Base-by-base conservation (phyloP, 768 basidiomycete genomes). In the Lentinula sp. region DNA sequence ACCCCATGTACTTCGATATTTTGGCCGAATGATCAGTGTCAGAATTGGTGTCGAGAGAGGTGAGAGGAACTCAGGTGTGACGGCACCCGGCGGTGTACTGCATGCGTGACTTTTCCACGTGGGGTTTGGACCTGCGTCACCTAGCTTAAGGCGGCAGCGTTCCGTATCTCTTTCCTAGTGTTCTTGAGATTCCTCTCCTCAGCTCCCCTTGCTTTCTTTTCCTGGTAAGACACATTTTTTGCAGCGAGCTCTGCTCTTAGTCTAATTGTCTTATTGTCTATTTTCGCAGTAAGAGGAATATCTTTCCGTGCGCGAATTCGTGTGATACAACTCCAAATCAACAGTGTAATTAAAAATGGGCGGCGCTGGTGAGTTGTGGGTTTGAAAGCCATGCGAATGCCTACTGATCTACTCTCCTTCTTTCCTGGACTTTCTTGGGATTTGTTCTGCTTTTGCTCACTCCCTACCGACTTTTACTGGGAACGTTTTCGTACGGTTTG, bases 351-450 rank as follows among this genome's bases (percentile, higher is more conserved):
- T 48, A 45, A 68, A 63, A 51, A 79, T 79, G 78, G 75, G 77
- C 57, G 78, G 77, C 52, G 72, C 78, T 68, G 78, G 78, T 78
- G 53, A 64, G 78, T 74, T 55, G 54, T 58, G 42, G 36, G 52
- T 53, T 46, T 33, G 3, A 18, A 12, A 49, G 18, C 33, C 33
- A 13, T 16, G 20, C 16, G 16, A 32, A 43, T 54, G 39, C 23
- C 28, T 15, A 23, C 51, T 53, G 16, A 45, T 45, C 35, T 57
- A 59, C 28, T 45, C 8, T 42, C 16, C 42, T 46, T 59, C 32
- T 4, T 42, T 59, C 8, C n/a, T n/a, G 20, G 13, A 10, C 15
- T 45, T 20, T 3, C 6, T 3, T 35, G 2, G 35, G 18, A 54
- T 49, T 52, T 49, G 50, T 61, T n/a, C 32, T 52, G 12, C 63